These are phyloP conservation scores for Dichotomopilus funicola DNA, from an alignment of 2,329 filamentous ascomycete species.

Conservation along the genomic window DNA sequence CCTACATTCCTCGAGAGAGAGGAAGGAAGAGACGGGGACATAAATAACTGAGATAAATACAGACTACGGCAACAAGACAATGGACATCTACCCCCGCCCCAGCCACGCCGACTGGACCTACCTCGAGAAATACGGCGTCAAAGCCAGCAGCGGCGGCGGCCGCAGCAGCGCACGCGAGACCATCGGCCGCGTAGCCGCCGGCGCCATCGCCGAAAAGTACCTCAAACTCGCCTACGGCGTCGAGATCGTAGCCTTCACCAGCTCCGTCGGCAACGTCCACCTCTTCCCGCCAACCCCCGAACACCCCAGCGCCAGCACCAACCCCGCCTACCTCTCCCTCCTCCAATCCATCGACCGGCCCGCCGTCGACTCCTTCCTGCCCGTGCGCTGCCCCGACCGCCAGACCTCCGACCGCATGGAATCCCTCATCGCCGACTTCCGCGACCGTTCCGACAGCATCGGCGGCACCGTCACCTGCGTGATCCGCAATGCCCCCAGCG, in stretches of 20 bases:
- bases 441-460: constrained; percentile 78
- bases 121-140: constrained; percentile 92
- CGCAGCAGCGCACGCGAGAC: constrained; percentile 91
- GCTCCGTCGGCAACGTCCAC: constrained; percentile 73
- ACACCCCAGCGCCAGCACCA: constrained; percentile 62
- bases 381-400: constrained; percentile 76
- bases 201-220: constrained; percentile 91
- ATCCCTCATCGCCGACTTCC: constrained; percentile 67
- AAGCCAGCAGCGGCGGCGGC: constrained; percentile 84
- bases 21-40: neutral
- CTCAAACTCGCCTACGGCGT: constrained; percentile 71
- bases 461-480: constrained; percentile 94
- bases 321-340: constrained; percentile 72
- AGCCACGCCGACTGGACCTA: constrained; percentile 97
- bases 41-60: neutral
- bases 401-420: constrained; percentile 65
- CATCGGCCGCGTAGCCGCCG: constrained; percentile 85
- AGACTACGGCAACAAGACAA: constrained; percentile 84
- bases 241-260: constrained; percentile 86
- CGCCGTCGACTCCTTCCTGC: constrained; percentile 75
- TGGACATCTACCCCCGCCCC: constrained; percentile 85
- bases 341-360: constrained; percentile 65
- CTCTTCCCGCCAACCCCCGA: constrained; percentile 66
- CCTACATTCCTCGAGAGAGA: neutral
- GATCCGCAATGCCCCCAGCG: constrained; percentile 75